Evolutionary conservation across 83 land plant species (phyloP), one percentile per base, ranked within the genome.

Genomic region (Picea abies): DNA sequence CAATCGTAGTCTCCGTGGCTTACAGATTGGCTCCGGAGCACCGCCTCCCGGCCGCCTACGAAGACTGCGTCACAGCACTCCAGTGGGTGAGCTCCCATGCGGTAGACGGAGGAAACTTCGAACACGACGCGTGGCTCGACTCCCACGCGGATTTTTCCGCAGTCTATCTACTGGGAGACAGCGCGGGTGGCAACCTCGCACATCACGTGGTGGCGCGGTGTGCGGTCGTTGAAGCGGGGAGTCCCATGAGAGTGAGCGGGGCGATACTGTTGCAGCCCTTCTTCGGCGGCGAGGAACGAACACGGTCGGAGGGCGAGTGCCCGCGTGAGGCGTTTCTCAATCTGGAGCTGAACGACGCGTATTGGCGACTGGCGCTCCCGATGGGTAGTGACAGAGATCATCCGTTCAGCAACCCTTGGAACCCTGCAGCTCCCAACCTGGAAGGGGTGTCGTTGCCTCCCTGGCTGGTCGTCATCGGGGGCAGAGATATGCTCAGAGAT

Each of bases 231-330:
- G 37, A 63, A 81, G 44, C 17, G 41, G 7, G 12, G 11, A 6
- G 29, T 32, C 29, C 35, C 3, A 29, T 29, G 71, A 67, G 67
- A 52, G 17, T 90, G 16, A 63, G 20, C 17, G 92, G 89, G 14
- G 63, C 82, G 4, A 84, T 93, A 62, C 25, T 84, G 17, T 63
- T 93, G 23, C 88, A 89, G 78, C 95, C 95, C 12, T 89, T 84
- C 80, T 93, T 93, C 80, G 90, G 90, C 44, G 90, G 87, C 3
- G 90, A 91, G 66, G 90, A 93, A 81, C 61, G 92, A 35, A 86
- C 89, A 2, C 86, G 68, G 22, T 78, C 93, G 14, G 91, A 89
- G 78, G 19, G 79, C 22, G 35, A 78, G 20, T 70, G 86, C 39
- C 39, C 60, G 4, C 32, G 22, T 10, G 82, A 85, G 10, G 72